Evolutionary conservation across 2,329 filamentous ascomycete species (phyloP).

Genomic region (Meredithiella fracta): DNA sequence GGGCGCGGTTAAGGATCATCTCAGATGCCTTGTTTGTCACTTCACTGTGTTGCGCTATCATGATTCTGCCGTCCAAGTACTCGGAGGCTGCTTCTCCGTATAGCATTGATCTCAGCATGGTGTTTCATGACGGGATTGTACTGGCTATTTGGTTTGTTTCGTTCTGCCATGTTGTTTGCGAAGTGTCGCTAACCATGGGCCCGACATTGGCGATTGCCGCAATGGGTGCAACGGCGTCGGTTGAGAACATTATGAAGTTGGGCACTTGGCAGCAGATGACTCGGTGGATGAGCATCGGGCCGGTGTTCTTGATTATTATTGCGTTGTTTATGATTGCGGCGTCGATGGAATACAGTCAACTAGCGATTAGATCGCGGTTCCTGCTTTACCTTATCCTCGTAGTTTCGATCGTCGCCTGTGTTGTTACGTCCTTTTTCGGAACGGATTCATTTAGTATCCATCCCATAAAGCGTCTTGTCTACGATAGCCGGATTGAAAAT

Average conservation of each 20-base stretch:
- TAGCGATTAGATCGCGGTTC: conserved; percentile 8
- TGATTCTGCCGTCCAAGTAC: conserved; percentile 8
- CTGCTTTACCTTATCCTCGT: conserved; percentile 21
- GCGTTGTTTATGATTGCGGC: conserved; percentile 8
- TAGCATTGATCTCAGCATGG: neutral
- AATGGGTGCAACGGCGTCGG: conserved; percentile 9
- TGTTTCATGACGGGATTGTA: conserved; percentile 29
- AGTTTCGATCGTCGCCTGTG: conserved; percentile 23
- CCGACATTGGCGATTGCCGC: conserved; percentile 7
- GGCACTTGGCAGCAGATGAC: conserved; percentile 17
- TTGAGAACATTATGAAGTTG: conserved; percentile 12
- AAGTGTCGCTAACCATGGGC: conserved; percentile 21
- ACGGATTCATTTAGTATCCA: conserved; percentile 21
- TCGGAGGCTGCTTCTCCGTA: conserved; percentile 3
- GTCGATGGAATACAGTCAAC: conserved; percentile 6
- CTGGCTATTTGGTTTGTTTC: conserved; percentile 30
- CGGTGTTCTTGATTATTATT: conserved; percentile 20
- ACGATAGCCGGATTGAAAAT: conserved; percentile 29
- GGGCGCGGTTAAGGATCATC: conserved; percentile 29
- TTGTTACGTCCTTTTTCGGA: conserved; percentile 16
- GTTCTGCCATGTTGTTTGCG: conserved; percentile 29
- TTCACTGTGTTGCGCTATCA: conserved; percentile 4
- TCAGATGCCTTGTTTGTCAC: conserved; percentile 25
- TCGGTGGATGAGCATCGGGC: conserved; percentile 15
- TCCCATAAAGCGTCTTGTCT: conserved; percentile 33